These are phyloP conservation scores for Cucurbita argyrosperma DNA, from an alignment of 306 rosid species.

Conservation along the genomic window DNA sequence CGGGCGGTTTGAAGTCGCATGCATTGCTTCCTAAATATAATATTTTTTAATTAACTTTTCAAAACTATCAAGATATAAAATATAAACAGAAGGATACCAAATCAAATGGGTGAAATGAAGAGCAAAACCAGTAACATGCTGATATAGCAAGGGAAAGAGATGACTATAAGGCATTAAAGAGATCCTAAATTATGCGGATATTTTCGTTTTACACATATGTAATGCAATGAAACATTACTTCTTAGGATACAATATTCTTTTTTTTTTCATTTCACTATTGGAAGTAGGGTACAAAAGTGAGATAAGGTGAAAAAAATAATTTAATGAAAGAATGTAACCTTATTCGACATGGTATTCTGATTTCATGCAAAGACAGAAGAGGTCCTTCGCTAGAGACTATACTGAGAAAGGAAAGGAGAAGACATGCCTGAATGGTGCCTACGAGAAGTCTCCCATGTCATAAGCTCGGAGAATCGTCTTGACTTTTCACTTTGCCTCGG, in stretches of 20 bases:
- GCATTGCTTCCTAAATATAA: too few relatives aligned
- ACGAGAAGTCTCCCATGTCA: conserved; percentile 9
- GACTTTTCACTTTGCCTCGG: conserved; percentile 57
- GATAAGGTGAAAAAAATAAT: neutral
- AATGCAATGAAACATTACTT: neutral
- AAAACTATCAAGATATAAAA: too few relatives aligned
- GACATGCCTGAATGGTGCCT: neutral
- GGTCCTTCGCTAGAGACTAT: neutral
- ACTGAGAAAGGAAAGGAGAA: neutral
- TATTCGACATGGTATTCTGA: neutral
- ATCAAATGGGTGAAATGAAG: too few relatives aligned
- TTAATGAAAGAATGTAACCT: conserved; percentile 5
- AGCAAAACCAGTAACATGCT: neutral
- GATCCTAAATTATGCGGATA: neutral
- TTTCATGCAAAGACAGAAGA: conserved; percentile 1
- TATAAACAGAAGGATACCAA: too few relatives aligned
- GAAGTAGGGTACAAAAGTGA: neutral
- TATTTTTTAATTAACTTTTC: too few relatives aligned
- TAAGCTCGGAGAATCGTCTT: conserved; percentile 44
- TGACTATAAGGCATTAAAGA: neutral
- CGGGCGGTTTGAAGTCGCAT: too few relatives aligned
- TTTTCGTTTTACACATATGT: neutral
- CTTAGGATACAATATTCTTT: neutral
- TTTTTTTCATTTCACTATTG: neutral
- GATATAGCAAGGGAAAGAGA: neutral